These are phyloP conservation scores for Magnusiomyces suaveolens DNA, from an alignment of 1,139 yeast genomes.

Conservation along the genomic window DNA sequence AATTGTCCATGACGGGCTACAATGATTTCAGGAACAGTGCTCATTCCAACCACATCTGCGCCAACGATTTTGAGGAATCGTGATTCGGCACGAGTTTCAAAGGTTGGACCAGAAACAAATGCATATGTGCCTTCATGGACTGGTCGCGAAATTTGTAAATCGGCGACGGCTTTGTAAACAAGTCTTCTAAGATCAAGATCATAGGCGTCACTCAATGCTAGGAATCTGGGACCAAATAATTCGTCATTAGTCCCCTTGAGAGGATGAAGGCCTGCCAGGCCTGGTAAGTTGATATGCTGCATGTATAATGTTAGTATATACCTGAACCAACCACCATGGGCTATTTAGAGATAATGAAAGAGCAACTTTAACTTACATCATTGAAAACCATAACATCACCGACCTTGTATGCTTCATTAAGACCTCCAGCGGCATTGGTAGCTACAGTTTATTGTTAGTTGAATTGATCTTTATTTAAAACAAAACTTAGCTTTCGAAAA, in stretches of 20 bases:
- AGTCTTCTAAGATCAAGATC: slow-evolving; percentile 52
- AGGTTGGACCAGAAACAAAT: slow-evolving; percentile 88
- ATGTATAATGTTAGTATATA: neutral
- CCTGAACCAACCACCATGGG: neutral
- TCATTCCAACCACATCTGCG: slow-evolving; percentile 96
- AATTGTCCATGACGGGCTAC: slow-evolving; percentile 84
- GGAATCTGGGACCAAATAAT: slow-evolving; percentile 74
- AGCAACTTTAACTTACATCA: slow-evolving; percentile 35
- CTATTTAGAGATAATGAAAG: neutral
- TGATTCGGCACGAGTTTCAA: slow-evolving; percentile 89
- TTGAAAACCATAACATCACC: slow-evolving; percentile 87
- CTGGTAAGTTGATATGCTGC: slow-evolving; percentile 75
- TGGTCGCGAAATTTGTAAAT: slow-evolving; percentile 45
- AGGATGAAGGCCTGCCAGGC: slow-evolving; percentile 81
- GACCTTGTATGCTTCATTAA: slow-evolving; percentile 53
- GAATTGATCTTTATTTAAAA: no score
- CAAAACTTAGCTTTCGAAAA: no score
- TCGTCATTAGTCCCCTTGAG: slow-evolving; percentile 80
- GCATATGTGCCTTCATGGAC: slow-evolving; percentile 83
- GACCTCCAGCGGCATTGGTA: slow-evolving; percentile 94
- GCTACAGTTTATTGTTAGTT: slow-evolving; percentile 14
- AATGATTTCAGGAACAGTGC: slow-evolving; percentile 92
- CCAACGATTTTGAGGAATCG: slow-evolving; percentile 62
- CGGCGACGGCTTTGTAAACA: slow-evolving; percentile 43
- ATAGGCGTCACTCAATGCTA: slow-evolving; percentile 84